phyloP scores from a whole-genome alignment of 2,329 filamentous ascomycete species.

The Phaeophleospora eucalypticola region DNA sequence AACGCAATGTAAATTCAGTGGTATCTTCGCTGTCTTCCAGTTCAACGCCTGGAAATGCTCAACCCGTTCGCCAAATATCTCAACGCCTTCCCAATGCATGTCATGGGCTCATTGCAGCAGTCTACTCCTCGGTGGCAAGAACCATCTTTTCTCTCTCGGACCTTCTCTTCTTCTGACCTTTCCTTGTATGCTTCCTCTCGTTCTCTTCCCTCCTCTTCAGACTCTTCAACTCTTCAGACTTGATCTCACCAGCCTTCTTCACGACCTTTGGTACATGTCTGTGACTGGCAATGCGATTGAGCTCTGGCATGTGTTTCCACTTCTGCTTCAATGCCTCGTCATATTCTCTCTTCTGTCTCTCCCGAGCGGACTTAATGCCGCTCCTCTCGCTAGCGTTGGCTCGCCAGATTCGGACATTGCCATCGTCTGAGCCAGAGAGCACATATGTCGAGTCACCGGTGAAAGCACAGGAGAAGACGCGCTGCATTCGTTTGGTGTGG shows the following conservation, averaged over 20 bases:
- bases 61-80: background rate
- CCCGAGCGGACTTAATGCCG: conserved; percentile 78
- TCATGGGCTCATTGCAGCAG: background rate
- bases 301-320: conserved; percentile 94
- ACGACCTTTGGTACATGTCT: conserved; percentile 87
- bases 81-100: background rate
- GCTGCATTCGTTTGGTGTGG: conserved; percentile 96
- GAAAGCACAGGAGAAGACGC: conserved; percentile 80
- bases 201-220: conserved; percentile 94
- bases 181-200: conserved; percentile 83
- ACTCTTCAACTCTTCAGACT: conserved; percentile 77
- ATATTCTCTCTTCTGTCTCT: conserved; percentile 87
- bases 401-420: conserved; percentile 86
- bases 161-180: conserved; percentile 68
- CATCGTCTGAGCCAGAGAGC: conserved; percentile 87
- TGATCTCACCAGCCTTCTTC: conserved; percentile 95
- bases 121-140: conserved; percentile 60
- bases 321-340: conserved; percentile 77
- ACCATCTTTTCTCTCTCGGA: conserved; percentile 93
- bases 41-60: conserved; percentile 1
- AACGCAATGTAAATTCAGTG: background rate
- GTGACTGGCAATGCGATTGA: conserved; percentile 83
- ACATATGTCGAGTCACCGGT: conserved; percentile 88
- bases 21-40: conserved; percentile 1
- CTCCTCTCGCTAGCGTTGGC: conserved; percentile 77